These are phyloP conservation scores for Malbranchea cinnamomea DNA, from an alignment of 2,329 filamentous ascomycete species.

Conservation along the genomic window DNA sequence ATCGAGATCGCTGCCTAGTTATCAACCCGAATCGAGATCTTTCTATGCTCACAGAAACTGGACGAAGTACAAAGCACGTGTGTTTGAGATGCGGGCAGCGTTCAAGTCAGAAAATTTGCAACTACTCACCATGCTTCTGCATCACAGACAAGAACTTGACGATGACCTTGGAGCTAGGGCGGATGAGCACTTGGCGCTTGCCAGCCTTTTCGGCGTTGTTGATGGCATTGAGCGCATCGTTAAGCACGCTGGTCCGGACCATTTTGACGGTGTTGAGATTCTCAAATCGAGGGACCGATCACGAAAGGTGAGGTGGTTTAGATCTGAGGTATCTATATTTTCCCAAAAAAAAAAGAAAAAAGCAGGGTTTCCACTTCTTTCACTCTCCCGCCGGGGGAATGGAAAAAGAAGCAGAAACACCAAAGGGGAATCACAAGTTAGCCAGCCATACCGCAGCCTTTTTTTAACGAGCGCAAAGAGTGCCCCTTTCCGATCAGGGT, in stretches of 20 bases:
- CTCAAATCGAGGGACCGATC: conserved; percentile 35
- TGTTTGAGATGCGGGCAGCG: conserved; percentile 3
- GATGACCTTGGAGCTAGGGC: conserved; percentile 98
- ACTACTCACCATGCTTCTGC: conserved; percentile 92
- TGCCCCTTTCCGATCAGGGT: conserved; percentile 45
- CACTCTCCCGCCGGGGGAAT: neutral
- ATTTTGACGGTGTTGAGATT: conserved; percentile 61
- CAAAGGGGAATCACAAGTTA: conserved; percentile 29
- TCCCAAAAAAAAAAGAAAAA: conserved; percentile 7
- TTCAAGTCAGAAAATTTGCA: conserved; percentile 5
- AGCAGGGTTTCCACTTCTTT: no score
- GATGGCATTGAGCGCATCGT: conserved; percentile 98
- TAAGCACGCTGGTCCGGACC: conserved; percentile 98
- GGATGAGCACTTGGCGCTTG: conserved; percentile 98
- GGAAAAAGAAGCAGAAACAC: conserved; percentile 3
- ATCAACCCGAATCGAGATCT: conserved; percentile 70
- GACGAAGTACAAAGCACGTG: conserved; percentile 6
- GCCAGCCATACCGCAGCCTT: conserved; percentile 48
- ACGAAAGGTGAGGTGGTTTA: conserved; percentile 8
- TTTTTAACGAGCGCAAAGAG: conserved; percentile 45
- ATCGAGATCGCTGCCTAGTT: conserved; percentile 96
- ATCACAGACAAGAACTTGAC: conserved; percentile 98
- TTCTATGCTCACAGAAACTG: conserved; percentile 1
- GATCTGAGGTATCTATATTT: conserved; percentile 45
- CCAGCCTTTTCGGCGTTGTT: conserved; percentile 99